Percentiles rank a stretch among this genome's conserved stretches.
Evolutionary conservation across 352 stramenopile genomes (phyloP).

Genomic region (Pythium aphanidermatum): DNA sequence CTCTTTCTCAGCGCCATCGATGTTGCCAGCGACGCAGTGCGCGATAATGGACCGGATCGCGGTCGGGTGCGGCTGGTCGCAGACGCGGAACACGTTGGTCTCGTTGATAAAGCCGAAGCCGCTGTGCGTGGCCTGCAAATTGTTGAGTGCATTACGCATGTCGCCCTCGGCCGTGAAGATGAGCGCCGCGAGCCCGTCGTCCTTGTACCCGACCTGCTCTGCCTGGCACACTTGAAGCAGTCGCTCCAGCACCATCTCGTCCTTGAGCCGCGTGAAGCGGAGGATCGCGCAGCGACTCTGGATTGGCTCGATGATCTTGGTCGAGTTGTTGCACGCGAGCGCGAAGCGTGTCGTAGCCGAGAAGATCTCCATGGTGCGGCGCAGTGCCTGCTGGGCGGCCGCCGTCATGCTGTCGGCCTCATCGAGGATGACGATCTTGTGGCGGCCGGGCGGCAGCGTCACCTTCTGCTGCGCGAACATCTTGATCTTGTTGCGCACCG

Average conservation of each 20-base stretch:
- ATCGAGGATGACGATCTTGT: constrained; percentile 99
- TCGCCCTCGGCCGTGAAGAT: constrained; percentile 99
- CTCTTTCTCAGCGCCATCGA: constrained; percentile 76
- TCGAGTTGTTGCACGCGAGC: constrained; percentile 98
- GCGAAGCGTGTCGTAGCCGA: constrained; percentile 97
- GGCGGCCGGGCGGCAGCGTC: constrained; percentile 80
- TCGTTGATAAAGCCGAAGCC: constrained; percentile 96
- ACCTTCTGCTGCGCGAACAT: constrained; percentile 99
- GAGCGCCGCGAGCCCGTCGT: constrained; percentile 95
- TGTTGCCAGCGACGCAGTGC: constrained; percentile 75
- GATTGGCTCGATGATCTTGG: constrained; percentile 99
- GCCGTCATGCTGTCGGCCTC: constrained; percentile 98
- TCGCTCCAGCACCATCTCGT: constrained; percentile 95
- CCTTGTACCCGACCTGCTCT: constrained; percentile 83
- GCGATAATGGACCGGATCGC: constrained; percentile 60
- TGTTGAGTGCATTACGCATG: constrained; percentile 99
- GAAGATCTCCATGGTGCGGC: constrained; percentile 99
- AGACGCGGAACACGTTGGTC: constrained; percentile 94
- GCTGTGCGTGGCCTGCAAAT: constrained; percentile 95
- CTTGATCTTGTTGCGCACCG: constrained; percentile 97
- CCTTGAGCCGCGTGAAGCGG: constrained; percentile 93
- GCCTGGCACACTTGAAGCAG: constrained; percentile 91
- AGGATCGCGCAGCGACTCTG: constrained; percentile 97
- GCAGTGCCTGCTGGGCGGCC: constrained; percentile 96
- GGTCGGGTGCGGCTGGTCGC: constrained; percentile 94